Evolutionary conservation across 345 rosid species (phyloP), one percentile per base, ranked within the genome.

Genomic region (Hypericum perforatum): DNA sequence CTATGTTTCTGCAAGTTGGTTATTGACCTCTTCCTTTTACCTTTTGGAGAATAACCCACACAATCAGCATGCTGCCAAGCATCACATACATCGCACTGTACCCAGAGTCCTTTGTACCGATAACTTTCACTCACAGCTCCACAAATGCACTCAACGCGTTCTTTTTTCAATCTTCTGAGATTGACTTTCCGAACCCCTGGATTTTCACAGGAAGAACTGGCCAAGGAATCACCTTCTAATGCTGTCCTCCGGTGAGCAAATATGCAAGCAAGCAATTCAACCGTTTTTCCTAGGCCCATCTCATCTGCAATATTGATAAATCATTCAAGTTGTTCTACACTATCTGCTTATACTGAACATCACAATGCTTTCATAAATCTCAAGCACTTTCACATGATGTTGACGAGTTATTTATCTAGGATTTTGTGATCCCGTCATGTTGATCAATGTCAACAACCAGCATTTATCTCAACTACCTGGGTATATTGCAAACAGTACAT

Each of bases 51-150:
- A 78, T 91, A 91, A 61, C 96, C 92, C 53, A 87, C 98, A 75
- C 96, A 91, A 11, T 87, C 92, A 0, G 98, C 85, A 80, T 91
- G 98, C 66, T 91, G 98, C 98, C 98, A 91, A 70, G 98, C 98
- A 81, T 87, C 96, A 74, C 98, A 91, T 1, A 73, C 65, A 68
- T 91, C 98, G 49, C 98, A 91, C 62, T 87, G 96, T 49, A 91
- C 98, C 98, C 98, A 91, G 22, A 91, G 56, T 62, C 96, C 98
- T 62, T 58, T 78, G 60, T 85, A 85, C 60, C 73, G 78, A 16
- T 70, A 74, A 63, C 86, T 82, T 75, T 90, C 96, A 60, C 73
- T 90, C 53, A 90, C 97, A 63, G 96, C 96, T 63, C 97, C 97
- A 65, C 97, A 90, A 53, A 73, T 70, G 73, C 97, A 90, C 78